These are phyloP conservation scores for Colletotrichum magnum DNA, from an alignment of 2,329 filamentous ascomycete genomes.

Conservation along the genomic window DNA sequence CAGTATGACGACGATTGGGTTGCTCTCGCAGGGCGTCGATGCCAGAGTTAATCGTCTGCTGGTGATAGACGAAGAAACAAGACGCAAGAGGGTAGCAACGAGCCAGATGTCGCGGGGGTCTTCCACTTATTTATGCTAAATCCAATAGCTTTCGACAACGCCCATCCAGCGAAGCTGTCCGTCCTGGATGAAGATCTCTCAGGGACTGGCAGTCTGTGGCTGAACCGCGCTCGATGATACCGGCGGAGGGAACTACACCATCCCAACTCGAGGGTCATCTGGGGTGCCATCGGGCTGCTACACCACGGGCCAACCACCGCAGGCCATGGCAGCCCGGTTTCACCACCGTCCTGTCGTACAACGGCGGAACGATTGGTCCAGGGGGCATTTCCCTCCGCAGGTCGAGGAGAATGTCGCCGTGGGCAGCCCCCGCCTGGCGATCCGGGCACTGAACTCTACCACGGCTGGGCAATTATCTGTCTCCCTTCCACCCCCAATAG, in stretches of 20 bases:
- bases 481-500: background rate
- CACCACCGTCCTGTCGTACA: conserved; percentile 8
- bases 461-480: background rate
- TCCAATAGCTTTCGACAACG: background rate
- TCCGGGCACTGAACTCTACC: background rate
- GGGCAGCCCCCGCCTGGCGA: conserved; percentile 1
- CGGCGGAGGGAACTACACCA: background rate
- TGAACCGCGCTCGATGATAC: background rate
- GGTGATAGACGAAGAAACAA: background rate
- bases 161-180: background rate
- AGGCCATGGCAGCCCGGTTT: conserved; percentile 14
- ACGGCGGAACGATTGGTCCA: conserved; percentile 1
- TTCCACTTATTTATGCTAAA: conserved; percentile 10
- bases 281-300: conserved; percentile 2
- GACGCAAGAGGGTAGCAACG: background rate
- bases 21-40: background rate
- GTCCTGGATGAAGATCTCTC: background rate
- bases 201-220: background rate
- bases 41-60: background rate
- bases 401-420: background rate
- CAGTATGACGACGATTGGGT: background rate
- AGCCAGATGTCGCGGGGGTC: background rate
- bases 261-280: conserved; percentile 6
- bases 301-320: conserved; percentile 1
- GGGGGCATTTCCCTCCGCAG: background rate